A percentile compares a stretch with the other conserved stretches of the same genome.
Conservation (phyloP, 2,329 filamentous ascomycete species). For the Fusarium denticulatum region DNA sequence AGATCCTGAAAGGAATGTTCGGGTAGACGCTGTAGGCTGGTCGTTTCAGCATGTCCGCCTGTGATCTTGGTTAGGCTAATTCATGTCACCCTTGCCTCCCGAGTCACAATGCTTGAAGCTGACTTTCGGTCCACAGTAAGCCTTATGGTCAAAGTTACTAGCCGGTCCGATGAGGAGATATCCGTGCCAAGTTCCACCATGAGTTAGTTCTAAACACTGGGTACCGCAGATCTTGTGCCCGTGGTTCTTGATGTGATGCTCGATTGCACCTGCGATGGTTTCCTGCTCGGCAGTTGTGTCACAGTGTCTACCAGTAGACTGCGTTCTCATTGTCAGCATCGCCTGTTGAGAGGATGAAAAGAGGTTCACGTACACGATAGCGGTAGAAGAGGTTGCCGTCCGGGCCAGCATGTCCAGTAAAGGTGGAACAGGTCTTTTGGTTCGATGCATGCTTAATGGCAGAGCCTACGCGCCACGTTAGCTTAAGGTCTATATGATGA, state of each 20-base stretch:
- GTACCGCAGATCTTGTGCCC: neutral
- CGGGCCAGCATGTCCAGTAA: neutral
- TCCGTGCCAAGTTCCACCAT: neutral
- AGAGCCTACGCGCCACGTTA: fast-evolving
- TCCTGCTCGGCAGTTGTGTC: neutral
- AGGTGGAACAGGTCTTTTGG: neutral
- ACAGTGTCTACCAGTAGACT: neutral
- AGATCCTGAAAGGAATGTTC: too few species aligned
- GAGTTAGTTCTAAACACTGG: fast-evolving
- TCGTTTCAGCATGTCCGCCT: too few species aligned
- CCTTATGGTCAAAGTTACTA: neutral
- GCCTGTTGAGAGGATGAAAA: too few species aligned
- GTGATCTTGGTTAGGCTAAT: too few species aligned
- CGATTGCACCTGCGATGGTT: neutral
- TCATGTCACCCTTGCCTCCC: neutral
- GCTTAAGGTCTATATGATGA: too few species aligned
- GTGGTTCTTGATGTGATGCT: neutral
- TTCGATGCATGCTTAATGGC: neutral
- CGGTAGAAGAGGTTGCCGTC: neutral
- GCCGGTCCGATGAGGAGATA: neutral
- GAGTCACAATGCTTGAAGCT: neutral
- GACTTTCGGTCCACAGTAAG: neutral
- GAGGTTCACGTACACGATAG: neutral
- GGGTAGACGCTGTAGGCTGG: too few species aligned
- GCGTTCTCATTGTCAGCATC: too few species aligned